Percentiles rank a stretch among this genome's conserved stretches.
Evolutionary conservation across 257 asterid genomes (phyloP).

Genomic region (Solanum piurae): DNA sequence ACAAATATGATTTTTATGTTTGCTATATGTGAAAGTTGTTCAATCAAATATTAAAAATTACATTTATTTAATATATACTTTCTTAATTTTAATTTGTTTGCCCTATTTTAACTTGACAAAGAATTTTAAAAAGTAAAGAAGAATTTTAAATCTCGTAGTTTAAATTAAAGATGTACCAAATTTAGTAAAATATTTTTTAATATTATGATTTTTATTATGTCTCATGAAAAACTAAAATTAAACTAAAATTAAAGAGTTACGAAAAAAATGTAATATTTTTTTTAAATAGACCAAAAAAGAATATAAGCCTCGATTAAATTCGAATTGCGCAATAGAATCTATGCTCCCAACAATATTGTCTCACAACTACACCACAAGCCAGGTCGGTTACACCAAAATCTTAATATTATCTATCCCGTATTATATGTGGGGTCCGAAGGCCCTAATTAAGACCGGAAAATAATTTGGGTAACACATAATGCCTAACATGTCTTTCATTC

Average conservation of each 20-base stretch:
- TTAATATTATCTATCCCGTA: not conserved
- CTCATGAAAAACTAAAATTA: not conserved
- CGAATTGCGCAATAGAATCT: fast-evolving
- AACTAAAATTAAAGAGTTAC: not conserved
- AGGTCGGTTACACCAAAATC: not conserved
- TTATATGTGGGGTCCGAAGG: not conserved
- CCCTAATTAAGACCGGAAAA: not conserved
- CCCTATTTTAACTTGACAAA: not conserved
- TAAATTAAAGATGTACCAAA: not conserved
- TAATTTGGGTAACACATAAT: slow-evolving; percentile 2
- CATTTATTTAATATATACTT: no score
- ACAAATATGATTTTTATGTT: no score
- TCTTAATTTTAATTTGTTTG: no score
- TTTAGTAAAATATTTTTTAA: not conserved
- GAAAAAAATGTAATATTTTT: no score
- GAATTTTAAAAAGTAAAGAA: no score
- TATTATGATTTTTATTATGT: not conserved
- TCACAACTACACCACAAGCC: not conserved
- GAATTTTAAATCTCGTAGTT: no score
- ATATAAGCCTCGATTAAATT: not conserved
- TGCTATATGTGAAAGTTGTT: no score
- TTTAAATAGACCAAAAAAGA: not conserved
- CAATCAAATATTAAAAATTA: no score
- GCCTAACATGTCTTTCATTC: slow-evolving; percentile 20
- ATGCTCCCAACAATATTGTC: fast-evolving